Evolutionary conservation across 495 filamentous ascomycete species (phyloP), one percentile per base, ranked within the genome.

Genomic region (Xylaria scruposa): DNA sequence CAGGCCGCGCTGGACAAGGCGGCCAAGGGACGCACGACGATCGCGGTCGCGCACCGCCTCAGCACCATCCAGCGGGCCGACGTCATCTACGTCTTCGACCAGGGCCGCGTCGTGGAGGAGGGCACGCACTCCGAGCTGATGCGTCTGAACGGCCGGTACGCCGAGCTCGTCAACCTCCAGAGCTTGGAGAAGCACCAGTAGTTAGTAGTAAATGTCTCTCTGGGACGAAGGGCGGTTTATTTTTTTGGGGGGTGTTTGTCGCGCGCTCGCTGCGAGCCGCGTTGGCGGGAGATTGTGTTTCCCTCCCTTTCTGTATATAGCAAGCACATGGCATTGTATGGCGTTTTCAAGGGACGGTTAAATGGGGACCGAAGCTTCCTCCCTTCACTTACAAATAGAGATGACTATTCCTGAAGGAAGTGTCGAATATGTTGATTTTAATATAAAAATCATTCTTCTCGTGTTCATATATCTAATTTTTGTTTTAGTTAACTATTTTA

Each of bases 31-130:
- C 85, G 92, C 38, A 95, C 92, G 0, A 94, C 92, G 2, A 90
- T 95, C 66, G 91, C 92, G 1, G 92, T 95, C 1, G 92, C 92
- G 26, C 92, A 95, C 78, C 87, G 92, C 33, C 79, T 95, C 24
- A 91, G 89, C 70, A 94, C 92, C 1, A 93, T 95, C 67, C 92
- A 94, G 79, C 92, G 93, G 70, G 93, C 93, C 15, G 93, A 95
- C 77, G 78, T 92, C 61, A 96, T 95, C 73, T 95, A 94, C 67
- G 93, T 96, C 53, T 91, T 96, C 76, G 92, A 94, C 74, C 88
- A 90, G 70, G 93, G 93, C 42, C 84, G 83, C 68, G 87, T 96
- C 56, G 88, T 93, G 1, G 93, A 96, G 80, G 82, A 86, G 59
- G 93, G 93, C 38, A 92, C 87, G 6, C 93, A 96, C 79, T 76